Conservation (phyloP, 345 rosid genomes). For the Gossypium raimondii region DNA sequence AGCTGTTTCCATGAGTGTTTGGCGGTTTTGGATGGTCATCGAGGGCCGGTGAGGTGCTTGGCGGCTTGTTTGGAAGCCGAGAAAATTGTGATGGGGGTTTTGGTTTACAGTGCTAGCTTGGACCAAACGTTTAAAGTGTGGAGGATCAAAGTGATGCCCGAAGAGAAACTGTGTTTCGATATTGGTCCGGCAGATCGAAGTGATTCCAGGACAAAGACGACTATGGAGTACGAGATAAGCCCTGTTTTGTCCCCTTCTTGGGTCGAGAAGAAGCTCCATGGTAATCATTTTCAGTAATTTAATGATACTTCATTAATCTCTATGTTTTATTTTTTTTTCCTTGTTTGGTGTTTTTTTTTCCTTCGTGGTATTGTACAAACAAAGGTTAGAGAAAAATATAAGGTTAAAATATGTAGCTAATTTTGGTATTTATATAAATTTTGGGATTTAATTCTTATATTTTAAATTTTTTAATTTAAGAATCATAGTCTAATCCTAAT, state of each 20-base stretch:
- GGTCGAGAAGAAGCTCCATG: conserved; percentile 46
- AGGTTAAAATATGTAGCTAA: too few species aligned
- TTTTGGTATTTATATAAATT: too few species aligned
- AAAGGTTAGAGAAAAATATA: not conserved
- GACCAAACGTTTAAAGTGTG: conserved; percentile 50
- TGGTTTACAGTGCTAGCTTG: conserved; percentile 50
- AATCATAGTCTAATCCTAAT: too few species aligned
- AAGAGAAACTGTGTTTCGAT: conserved; percentile 25
- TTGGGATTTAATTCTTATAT: too few species aligned
- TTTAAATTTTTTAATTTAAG: too few species aligned
- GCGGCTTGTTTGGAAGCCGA: conserved; percentile 43
- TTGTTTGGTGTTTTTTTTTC: not conserved
- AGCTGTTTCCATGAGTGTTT: conserved; percentile 49
- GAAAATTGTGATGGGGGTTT: conserved; percentile 41
- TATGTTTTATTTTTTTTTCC: too few species aligned
- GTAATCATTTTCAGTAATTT: conserved; percentile 24
- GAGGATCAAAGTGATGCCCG: conserved; percentile 48
- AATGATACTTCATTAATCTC: not conserved
- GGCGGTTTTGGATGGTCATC: conserved; percentile 44
- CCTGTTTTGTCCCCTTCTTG: conserved; percentile 55
- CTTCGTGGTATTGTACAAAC: not conserved
- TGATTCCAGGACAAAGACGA: conserved; percentile 13
- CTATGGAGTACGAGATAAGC: conserved; percentile 35
- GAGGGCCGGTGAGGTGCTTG: conserved; percentile 47
- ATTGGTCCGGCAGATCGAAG: conserved; percentile 12